phyloP scores from a whole-genome alignment of 768 basidiomycete genomes.

The Coprinellus aureogranulatus region DNA sequence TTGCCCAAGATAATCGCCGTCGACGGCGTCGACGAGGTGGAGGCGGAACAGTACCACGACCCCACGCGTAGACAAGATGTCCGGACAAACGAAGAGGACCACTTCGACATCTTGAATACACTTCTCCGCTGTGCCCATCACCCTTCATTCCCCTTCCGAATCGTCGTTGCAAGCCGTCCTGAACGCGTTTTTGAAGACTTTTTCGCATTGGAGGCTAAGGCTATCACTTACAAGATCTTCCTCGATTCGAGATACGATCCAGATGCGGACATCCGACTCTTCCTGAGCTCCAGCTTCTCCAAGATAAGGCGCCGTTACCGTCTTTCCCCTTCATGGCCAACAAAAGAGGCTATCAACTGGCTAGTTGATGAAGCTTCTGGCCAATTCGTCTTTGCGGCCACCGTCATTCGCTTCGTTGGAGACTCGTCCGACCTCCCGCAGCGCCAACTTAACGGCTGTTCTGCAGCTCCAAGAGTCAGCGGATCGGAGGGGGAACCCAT shows the following conservation, averaged over 20 bases:
- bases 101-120: background rate
- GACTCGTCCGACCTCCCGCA: too few species aligned
- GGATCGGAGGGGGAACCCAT: too few species aligned
- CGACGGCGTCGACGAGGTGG: constrained; percentile 11
- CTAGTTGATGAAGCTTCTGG: background rate
- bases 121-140: background rate
- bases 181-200: background rate
- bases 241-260: too few species aligned
- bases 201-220: background rate
- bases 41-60: background rate
- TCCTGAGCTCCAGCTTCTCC: too few species aligned
- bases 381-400: too few species aligned
- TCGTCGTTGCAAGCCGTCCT: constrained; percentile 9
- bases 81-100: background rate
- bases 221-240: too few species aligned
- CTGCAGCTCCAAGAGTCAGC: too few species aligned
- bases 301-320: too few species aligned
- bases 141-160: background rate
- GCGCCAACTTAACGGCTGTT: too few species aligned
- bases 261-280: too few species aligned
- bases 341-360: background rate
- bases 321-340: too few species aligned
- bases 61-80: background rate
- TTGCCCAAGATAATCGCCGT: constrained; percentile 1
- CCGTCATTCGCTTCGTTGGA: too few species aligned